A percentile compares a stretch with the other conserved stretches of the same genome.
Conservation (phyloP, 2,329 filamentous ascomycete species). For the Tolypocladium tropicale region DNA sequence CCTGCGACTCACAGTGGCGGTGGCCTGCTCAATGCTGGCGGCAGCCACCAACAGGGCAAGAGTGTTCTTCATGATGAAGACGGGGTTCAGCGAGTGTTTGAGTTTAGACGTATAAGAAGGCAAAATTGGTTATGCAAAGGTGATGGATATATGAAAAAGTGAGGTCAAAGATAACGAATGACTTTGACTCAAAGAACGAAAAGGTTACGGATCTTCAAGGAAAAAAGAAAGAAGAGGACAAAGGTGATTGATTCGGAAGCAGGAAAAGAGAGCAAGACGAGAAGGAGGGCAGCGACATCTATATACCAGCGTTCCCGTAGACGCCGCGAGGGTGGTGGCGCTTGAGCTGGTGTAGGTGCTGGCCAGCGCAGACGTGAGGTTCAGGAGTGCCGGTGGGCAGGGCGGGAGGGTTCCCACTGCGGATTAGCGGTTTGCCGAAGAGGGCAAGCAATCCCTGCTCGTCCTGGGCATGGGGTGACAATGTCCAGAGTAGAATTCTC, state of each 20-base stretch:
- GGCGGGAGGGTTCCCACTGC: neutral
- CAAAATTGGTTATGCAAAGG: neutral
- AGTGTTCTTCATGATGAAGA: slow-evolving; percentile 40
- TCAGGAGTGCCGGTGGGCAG: neutral
- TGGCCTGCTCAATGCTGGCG: slow-evolving; percentile 38
- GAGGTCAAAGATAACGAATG: neutral
- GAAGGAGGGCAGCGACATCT: neutral
- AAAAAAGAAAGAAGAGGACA: neutral
- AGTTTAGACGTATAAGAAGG: slow-evolving; percentile 10
- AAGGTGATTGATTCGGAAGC: neutral
- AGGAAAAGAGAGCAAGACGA: neutral
- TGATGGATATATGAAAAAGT: slow-evolving; percentile 17
- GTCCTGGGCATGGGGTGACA: neutral
- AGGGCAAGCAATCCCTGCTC: neutral
- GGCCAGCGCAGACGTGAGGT: neutral
- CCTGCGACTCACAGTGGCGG: slow-evolving; percentile 29
- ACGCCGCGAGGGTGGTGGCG: neutral
- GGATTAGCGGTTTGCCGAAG: neutral
- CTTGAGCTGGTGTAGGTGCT: neutral
- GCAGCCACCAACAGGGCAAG: slow-evolving; percentile 38
- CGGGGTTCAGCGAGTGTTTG: slow-evolving; percentile 6
- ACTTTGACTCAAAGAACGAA: neutral
- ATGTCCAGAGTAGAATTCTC: neutral
- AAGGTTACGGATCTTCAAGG: neutral
- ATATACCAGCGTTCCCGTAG: neutral